phyloP scores from a whole-genome alignment of 331 rosid species.

The Acacia concinna region DNA sequence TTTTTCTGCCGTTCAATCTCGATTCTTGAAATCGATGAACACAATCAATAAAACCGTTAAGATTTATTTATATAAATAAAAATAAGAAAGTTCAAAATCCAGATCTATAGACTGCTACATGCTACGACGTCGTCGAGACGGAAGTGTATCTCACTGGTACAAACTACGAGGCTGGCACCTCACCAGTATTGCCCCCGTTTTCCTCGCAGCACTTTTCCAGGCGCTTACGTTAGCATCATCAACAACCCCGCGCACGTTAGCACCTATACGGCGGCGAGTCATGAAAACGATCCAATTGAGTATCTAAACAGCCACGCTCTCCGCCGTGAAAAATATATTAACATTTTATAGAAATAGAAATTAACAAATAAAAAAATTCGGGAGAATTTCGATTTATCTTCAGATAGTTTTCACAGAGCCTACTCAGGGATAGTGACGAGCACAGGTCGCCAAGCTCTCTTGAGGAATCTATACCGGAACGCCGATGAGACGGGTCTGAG shows the following conservation, averaged over 20 bases:
- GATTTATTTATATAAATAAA: neutral
- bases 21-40: neutral
- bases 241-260: neutral
- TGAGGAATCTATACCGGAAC: slow-evolving; percentile 63
- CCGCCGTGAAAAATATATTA: neutral
- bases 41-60: neutral
- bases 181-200: neutral
- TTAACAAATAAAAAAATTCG: neutral
- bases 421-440: slow-evolving; percentile 82
- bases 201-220: neutral
- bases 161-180: neutral
- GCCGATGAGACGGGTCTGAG: slow-evolving; percentile 50
- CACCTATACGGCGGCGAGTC: neutral
- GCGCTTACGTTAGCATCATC: neutral
- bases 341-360: neutral
- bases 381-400: neutral
- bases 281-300: neutral
- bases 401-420: neutral
- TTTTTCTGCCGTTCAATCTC: neutral
- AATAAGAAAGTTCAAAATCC: neutral
- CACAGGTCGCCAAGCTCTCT: slow-evolving; percentile 84
- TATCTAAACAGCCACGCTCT: neutral
- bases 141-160: neutral
- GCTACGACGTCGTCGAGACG: neutral
- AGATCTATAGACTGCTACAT: neutral